Base-by-base conservation (phyloP, 129 eudicot genomes). In the Saussurea involucrata region DNA sequence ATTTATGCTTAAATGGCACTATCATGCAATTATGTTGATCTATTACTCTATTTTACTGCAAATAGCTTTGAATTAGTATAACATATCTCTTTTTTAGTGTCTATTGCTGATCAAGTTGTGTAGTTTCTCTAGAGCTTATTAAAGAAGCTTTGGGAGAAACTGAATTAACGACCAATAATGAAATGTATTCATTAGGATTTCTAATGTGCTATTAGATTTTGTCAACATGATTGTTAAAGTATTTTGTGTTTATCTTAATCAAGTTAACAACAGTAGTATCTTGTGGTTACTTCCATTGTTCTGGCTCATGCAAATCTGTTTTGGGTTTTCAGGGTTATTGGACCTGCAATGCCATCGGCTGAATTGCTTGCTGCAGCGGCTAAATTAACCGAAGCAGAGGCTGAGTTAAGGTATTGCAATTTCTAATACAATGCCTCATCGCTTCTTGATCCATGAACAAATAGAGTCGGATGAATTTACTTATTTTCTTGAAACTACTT, bases 361-460 rank as follows among this genome's bases (percentile, higher is more conserved):
- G 99, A 95, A 84, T 82, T 95, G 76, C 97, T 95, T 82, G 99
- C 99, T 69, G 99, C 97, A 44, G 99, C 99, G 67, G 97, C 99
- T 49, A 95, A 92, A 75, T 86, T 95, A 75, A 95, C 99, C 6
- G 97, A 95, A 86, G 99, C 99, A 42, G 92, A 95, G 86, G 97
- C 97, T 65, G 99, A 89, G 82, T 82, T 95, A 71, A 86, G 99
- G 99, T 94, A 87, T 24, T 24, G 11, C 24, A 49, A 64, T 34
- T 10, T 71, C 68, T 58, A n/a, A 58, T 33, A 32, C 36, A 33
- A 32, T 73, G 8, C 21, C 2, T 31, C 63, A 11, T 57, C 64
- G 20, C 10, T 18, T 57, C 64, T 57, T 57, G 64, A 57, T 57
- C 64, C 11, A 20, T 57, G 25, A 57, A 57, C 64, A 57, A 57